Evolutionary conservation across 176 grass and related monocot species (phyloP), one percentile per base, ranked within the genome.

Genomic region (Metroxylon sagu): DNA sequence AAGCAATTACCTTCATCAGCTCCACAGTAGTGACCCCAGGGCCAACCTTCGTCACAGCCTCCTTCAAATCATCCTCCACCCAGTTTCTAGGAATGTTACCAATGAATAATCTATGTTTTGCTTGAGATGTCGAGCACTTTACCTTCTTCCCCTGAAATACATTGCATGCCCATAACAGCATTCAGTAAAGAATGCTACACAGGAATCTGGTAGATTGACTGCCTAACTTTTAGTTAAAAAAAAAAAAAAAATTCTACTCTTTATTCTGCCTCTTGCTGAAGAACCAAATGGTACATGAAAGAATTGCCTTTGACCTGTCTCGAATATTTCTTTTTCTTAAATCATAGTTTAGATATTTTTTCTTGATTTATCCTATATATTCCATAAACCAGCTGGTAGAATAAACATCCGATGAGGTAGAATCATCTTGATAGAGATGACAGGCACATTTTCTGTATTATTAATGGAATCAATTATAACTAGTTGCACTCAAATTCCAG

Each of bases 41-140:
- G 57, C 92, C 92, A 81, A 97, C 87, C 71, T 79, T 62, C 18
- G 68, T 70, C 16, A 91, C 83, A 16, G 70, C 66, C 12, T 80
- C 82, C 73, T 70, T 91, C n/a, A 97, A 82, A 67, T 91, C 81
- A 75, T 79, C 76, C 14, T 82, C 50, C 19, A 75, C 57, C 92
- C 92, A 97, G 77, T 68, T 76, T 58, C 60, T 64, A 29, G 92
- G 92, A 57, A 97, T 25, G 88, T 97, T 85, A 51, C 93, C 93
- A 77, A 97, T 82, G 57, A 97, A 97, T 29, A 97, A 67, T 69
- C 75, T 80, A 80, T 97, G 80, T 63, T 91, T 97, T 55, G 81
- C 82, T 69, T 91, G 84, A 14, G 87, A 88, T 16, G 83, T 66
- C 14, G 92, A 85, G 65, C 82, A 78, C 26, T 49, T 97, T 76